Percentiles rank a stretch among this genome's conserved stretches.
Evolutionary conservation across 2,329 filamentous ascomycete genomes (phyloP).

Genomic region (Aureobasidium subglaciale): DNA sequence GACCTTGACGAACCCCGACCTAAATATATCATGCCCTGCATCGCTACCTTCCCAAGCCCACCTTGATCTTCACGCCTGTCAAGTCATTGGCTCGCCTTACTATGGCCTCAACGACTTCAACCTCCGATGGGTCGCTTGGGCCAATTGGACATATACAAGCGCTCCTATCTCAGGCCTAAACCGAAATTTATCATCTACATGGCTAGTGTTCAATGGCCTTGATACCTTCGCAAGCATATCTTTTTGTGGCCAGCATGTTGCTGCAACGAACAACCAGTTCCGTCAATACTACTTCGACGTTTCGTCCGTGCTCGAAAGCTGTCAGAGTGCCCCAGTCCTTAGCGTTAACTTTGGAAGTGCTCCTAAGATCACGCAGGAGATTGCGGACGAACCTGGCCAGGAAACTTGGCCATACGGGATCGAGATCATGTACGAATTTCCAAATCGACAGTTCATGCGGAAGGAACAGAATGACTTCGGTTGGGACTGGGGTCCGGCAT

Average conservation of each 20-base stretch:
- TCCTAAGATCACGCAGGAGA: conserved; percentile 45
- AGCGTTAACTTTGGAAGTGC: conserved; percentile 53
- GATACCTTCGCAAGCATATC: conserved; percentile 54
- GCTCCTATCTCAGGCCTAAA: conserved; percentile 36
- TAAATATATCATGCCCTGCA: conserved; percentile 48
- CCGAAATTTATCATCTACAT: conserved; percentile 37
- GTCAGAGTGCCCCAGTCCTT: conserved; percentile 34
- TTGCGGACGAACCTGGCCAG: conserved; percentile 42
- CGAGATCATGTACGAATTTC: conserved; percentile 45
- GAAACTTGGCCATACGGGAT: conserved; percentile 45
- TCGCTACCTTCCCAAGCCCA: conserved; percentile 53
- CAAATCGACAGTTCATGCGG: conserved; percentile 49
- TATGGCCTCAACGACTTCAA: conserved; percentile 54
- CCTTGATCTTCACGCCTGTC: conserved; percentile 48
- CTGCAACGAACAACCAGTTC: conserved; percentile 56
- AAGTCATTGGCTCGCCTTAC: conserved; percentile 49
- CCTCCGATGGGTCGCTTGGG: conserved; percentile 51
- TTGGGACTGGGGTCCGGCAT: conserved; percentile 51
- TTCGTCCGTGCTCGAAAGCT: conserved; percentile 39
- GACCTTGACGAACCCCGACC: conserved; percentile 32
- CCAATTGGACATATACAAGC: conserved; percentile 57
- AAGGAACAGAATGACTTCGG: conserved; percentile 59
- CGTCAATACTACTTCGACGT: conserved; percentile 55
- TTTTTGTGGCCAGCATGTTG: conserved; percentile 49
- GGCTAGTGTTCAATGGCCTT: conserved; percentile 55